Conservation (phyloP, 192 early-diverging fungal species). For the Rhizophagus clarus region DNA sequence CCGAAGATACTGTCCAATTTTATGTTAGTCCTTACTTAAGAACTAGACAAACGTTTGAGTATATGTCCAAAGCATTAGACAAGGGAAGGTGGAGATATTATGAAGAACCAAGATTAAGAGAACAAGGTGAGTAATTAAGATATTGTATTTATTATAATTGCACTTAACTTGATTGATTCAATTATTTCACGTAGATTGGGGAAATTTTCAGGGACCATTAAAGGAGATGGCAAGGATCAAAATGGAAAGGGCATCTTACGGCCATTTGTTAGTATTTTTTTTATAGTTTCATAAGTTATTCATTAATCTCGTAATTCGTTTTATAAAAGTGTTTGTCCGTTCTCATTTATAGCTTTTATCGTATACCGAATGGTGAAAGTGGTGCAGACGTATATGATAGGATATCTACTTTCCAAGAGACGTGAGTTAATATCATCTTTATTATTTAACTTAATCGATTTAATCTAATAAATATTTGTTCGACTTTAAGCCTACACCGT, state of each 20-base stretch:
- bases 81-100: slow-evolving; percentile 17
- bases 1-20: slow-evolving; percentile 11
- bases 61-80: slow-evolving; percentile 21
- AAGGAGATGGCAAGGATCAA: slow-evolving; percentile 18
- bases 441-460: neutral
- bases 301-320: neutral
- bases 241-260: slow-evolving; percentile 10
- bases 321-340: too few species aligned
- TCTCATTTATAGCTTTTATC: slow-evolving; percentile 20
- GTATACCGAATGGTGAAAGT: slow-evolving; percentile 27
- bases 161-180: neutral
- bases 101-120: slow-evolving; percentile 30
- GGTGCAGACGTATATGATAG: slow-evolving; percentile 30
- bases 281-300: neutral
- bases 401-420: slow-evolving; percentile 27
- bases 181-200: slow-evolving; percentile 8
- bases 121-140: slow-evolving; percentile 22
- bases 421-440: neutral
- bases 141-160: neutral
- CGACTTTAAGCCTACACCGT: slow-evolving; percentile 7
- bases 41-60: slow-evolving; percentile 19
- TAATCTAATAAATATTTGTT: neutral
- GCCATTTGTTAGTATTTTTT: slow-evolving; percentile 27
- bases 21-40: slow-evolving; percentile 27
- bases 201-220: slow-evolving; percentile 16